Percentiles rank a stretch among this genome's conserved stretches.
Evolutionary conservation across 2,329 filamentous ascomycete species (phyloP).

Genomic region (Colletotrichum godetiae): DNA sequence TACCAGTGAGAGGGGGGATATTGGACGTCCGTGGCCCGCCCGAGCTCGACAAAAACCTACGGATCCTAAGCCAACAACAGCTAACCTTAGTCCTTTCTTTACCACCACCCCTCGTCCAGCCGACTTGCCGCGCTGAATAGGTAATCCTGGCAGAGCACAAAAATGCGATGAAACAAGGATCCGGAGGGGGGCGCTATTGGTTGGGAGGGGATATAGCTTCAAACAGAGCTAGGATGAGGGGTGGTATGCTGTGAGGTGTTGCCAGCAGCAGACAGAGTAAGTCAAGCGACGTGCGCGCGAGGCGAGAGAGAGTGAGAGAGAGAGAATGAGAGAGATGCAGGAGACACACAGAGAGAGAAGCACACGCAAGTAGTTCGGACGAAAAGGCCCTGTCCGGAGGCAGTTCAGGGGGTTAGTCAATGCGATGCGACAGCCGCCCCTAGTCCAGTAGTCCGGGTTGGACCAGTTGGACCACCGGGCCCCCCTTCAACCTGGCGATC

Average conservation of each 20-base stretch:
- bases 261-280: background rate
- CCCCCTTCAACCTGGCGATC: slow-evolving; percentile 4
- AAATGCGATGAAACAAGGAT: slow-evolving; percentile 37
- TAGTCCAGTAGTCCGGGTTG: slow-evolving; percentile 18
- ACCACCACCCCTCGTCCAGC: slow-evolving; percentile 16
- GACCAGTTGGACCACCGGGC: background rate
- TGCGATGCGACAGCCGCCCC: slow-evolving; percentile 33
- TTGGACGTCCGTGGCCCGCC: slow-evolving; percentile 33
- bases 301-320: background rate
- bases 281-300: background rate
- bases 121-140: slow-evolving; percentile 25
- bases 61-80: background rate
- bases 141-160: slow-evolving; percentile 2
- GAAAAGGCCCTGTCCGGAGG: slow-evolving; percentile 23
- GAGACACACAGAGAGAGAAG: background rate
- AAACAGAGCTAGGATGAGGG: slow-evolving; percentile 25
- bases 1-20: slow-evolving; percentile 3
- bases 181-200: slow-evolving; percentile 29
- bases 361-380: slow-evolving; percentile 34
- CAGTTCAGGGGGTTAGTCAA: slow-evolving; percentile 27
- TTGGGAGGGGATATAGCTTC: slow-evolving; percentile 33
- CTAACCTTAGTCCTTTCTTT: slow-evolving; percentile 14
- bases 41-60: slow-evolving; percentile 32
- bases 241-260: slow-evolving; percentile 11
- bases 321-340: background rate